Evolutionary conservation across 176 grass and related monocot genomes (phyloP), one percentile per base, ranked within the genome.

Genomic region (Tillandsia fasciculata): DNA sequence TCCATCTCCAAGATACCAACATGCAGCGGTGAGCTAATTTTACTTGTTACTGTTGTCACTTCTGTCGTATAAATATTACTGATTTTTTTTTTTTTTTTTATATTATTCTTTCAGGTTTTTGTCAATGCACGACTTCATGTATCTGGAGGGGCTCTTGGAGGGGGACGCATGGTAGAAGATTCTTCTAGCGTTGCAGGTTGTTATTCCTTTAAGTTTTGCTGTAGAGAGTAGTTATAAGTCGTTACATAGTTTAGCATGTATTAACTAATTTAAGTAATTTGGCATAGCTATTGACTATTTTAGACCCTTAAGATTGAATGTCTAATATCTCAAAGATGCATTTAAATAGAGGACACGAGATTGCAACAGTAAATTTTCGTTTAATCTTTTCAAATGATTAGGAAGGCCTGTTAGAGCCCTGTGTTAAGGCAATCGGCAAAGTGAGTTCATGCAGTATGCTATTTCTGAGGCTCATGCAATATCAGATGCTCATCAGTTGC

Each of bases 61-160:
- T 14, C 4, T 58, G 11, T 76, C 22, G 10, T n/a, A 14, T 29
- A 26, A 9, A 68, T 26, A 15, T 69, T 1, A 26, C n/a, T 65
- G 50, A 11, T 23, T 17, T 26, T 8, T n/a, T 57, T n/a, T n/a
- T n/a, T n/a, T 9, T 53, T 48, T 29, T 24, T 14, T 59, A 50
- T 67, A 26, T 26, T 61, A 23, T n/a, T 54, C 3, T 61, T 63
- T 9, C 80, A 99, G 95, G 90, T 99, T 74, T 99, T 99, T 76
- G 95, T 99, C 49, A 99, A 99, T 90, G 95, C 95, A 71, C 85
- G 95, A 12, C 87, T 99, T 85, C 95, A 99, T 86, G 95, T 99
- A 64, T 99, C 95, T 61, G 95, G 95, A 75, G 95, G 95, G 68
- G 95, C 95, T 88, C 95, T 99, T 88, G 95, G 95, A 73, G 95